phyloP scores from a whole-genome alignment of 306 rosid species.

The Citrullus mucosospermus region DNA sequence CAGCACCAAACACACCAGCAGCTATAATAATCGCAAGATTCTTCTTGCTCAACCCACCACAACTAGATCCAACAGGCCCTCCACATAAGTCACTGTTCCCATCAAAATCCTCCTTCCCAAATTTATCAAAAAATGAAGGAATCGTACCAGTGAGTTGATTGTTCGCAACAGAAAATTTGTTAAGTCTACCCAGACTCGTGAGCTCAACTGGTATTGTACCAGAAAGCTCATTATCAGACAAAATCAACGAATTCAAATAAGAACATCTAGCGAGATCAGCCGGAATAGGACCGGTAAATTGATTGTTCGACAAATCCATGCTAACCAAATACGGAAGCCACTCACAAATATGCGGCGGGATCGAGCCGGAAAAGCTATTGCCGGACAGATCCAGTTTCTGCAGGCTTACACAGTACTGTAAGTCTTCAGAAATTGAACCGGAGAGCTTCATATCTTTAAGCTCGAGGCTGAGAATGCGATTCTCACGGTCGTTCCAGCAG shows the following conservation, averaged over 20 bases:
- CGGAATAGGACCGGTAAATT: constrained; percentile 45
- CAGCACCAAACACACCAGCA: constrained; percentile 91
- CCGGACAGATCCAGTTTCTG: constrained; percentile 56
- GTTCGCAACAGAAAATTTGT: constrained; percentile 45
- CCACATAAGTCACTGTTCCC: constrained; percentile 82
- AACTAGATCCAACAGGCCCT: constrained; percentile 58
- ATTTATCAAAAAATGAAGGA: constrained; percentile 24
- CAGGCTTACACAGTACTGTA: constrained; percentile 48
- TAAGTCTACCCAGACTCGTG: constrained; percentile 41
- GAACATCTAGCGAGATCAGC: constrained; percentile 34
- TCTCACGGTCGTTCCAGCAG: constrained; percentile 76
- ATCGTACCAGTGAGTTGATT: constrained; percentile 51
- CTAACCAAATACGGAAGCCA: constrained; percentile 63
- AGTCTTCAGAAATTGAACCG: constrained; percentile 38
- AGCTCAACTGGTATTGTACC: constrained; percentile 61
- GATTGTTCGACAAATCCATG: constrained; percentile 52
- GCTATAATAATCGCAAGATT: constrained; percentile 80
- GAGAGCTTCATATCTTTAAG: constrained; percentile 39
- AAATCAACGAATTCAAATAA: constrained; percentile 38
- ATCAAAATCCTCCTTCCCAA: constrained; percentile 29
- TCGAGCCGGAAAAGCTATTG: constrained; percentile 33
- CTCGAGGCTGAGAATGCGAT: constrained; percentile 39
- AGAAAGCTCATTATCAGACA: constrained; percentile 40
- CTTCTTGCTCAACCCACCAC: constrained; percentile 79
- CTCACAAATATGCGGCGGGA: constrained; percentile 43